These are phyloP conservation scores for Tuber melanosporum DNA, from an alignment of 495 filamentous ascomycete genomes.

Conservation along the genomic window DNA sequence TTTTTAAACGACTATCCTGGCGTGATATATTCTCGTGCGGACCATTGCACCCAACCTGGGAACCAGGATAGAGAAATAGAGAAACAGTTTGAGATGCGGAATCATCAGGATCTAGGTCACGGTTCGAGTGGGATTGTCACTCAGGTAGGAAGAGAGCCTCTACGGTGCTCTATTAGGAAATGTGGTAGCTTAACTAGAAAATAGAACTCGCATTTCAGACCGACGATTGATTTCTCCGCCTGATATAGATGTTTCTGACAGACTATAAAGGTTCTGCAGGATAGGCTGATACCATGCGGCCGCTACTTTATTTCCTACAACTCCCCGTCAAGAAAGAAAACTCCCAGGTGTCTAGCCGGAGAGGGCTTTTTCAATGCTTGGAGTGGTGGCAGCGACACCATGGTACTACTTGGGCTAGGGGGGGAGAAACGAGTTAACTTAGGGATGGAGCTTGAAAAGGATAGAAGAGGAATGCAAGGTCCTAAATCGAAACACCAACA, in stretches of 20 bases:
- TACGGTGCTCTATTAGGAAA: neutral
- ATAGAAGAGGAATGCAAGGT: neutral
- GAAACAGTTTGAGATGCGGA: too few relatives aligned
- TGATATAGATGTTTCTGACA: neutral
- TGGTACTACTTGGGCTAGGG: neutral
- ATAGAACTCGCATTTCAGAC: neutral
- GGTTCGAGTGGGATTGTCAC: neutral
- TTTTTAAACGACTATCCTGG: too few relatives aligned
- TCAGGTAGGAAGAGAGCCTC: neutral
- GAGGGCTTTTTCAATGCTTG: neutral
- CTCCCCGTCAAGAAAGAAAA: neutral
- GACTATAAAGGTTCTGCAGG: neutral
- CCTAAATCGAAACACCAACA: neutral
- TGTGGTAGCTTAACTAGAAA: neutral
- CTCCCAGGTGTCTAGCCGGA: neutral
- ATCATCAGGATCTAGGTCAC: neutral
- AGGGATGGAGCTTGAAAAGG: neutral
- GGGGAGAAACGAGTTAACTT: neutral
- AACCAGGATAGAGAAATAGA: too few relatives aligned
- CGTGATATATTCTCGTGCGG: too few relatives aligned
- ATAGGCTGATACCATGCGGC: neutral
- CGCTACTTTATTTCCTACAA: neutral
- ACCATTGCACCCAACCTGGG: too few relatives aligned
- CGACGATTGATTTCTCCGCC: neutral
- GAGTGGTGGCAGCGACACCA: neutral